Conservation (phyloP, 257 asterid species). For the Solanum pimpinellifolium region DNA sequence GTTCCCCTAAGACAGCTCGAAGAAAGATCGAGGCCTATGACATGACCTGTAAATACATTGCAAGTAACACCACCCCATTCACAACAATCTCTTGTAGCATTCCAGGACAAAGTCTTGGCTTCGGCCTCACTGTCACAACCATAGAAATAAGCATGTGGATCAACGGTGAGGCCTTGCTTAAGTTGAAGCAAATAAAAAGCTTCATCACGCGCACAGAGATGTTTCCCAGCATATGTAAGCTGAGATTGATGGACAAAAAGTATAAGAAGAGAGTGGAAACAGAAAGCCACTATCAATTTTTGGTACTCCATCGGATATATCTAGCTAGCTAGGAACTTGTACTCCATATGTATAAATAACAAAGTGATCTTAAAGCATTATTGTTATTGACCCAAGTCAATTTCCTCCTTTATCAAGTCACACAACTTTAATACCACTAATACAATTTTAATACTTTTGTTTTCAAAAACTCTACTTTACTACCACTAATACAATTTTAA, state of each 20-base stretch:
- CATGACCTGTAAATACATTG: background rate
- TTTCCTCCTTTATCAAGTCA: too few relatives aligned
- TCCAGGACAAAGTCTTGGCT: background rate
- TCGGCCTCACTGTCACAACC: rapidly evolving
- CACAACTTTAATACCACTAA: too few relatives aligned
- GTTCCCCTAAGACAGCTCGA: background rate
- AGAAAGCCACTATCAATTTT: background rate
- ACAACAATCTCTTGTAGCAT: background rate
- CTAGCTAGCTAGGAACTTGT: background rate
- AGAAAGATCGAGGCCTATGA: background rate
- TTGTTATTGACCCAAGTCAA: background rate
- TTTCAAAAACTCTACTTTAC: too few relatives aligned
- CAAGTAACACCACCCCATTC: background rate
- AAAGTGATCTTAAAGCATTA: background rate
- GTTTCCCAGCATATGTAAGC: background rate
- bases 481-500: too few relatives aligned
- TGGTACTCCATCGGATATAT: background rate
- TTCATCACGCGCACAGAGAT: background rate
- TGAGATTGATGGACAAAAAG: background rate
- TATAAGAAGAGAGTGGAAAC: background rate
- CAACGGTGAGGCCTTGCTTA: background rate
- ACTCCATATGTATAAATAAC: background rate
- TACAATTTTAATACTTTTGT: too few relatives aligned
- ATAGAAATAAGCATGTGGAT: rapidly evolving
- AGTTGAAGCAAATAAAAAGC: background rate